These are phyloP conservation scores for Nemania sp. DNA, from an alignment of 2,329 filamentous ascomycete species.

Conservation along the genomic window DNA sequence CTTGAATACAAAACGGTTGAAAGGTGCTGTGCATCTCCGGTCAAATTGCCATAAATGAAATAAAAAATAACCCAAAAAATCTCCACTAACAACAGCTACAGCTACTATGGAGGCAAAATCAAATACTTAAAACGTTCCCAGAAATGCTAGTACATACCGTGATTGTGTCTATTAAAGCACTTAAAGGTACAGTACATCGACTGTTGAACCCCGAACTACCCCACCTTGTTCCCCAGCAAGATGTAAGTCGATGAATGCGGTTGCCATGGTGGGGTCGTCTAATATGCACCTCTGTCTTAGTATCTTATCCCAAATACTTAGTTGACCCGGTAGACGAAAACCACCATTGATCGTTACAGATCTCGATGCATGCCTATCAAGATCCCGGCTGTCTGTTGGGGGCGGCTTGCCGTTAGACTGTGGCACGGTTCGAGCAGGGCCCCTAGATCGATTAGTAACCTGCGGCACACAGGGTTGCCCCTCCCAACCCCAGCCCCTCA, in stretches of 20 bases:
- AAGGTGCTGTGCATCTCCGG: slow-evolving; percentile 18
- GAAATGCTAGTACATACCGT: not conserved
- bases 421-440: too few species aligned
- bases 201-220: slow-evolving; percentile 2
- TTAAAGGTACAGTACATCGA: not conserved
- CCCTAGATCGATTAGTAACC: too few species aligned
- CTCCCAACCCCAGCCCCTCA: too few species aligned
- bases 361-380: slow-evolving; percentile 3
- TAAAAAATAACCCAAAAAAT: too few species aligned
- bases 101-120: not conserved
- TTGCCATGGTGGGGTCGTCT: slow-evolving; percentile 12
- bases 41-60: too few species aligned
- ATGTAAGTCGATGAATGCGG: slow-evolving; percentile 24
- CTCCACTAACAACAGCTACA: too few species aligned
- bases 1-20: slow-evolving; percentile 7
- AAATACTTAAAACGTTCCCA: not conserved
- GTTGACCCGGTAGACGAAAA: not conserved
- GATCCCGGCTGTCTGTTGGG: not conserved
- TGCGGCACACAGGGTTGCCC: too few species aligned
- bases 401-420: not conserved
- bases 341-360: not conserved
- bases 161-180: not conserved
- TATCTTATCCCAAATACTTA: not conserved
- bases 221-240: not conserved
- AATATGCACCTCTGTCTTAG: not conserved